phyloP scores from a whole-genome alignment of 116 monocot genomes.

The Thalassia testudinum region DNA sequence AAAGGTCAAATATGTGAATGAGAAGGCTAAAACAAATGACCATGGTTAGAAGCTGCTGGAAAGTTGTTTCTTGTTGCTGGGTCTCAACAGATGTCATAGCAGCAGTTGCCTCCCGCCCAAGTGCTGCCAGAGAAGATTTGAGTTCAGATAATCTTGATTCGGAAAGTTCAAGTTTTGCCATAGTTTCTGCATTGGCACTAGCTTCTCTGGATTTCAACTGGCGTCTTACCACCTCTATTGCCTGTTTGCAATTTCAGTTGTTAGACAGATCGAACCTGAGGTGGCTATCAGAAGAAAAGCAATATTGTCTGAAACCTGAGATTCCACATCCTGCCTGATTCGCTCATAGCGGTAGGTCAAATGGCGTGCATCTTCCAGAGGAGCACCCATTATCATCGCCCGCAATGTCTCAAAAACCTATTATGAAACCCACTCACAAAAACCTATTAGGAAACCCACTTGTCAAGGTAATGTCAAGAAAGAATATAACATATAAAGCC shows the following conservation, averaged over 20 bases:
- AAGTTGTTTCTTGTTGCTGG: constrained; percentile 71
- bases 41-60: constrained; percentile 64
- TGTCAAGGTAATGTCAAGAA: no score
- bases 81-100: constrained; percentile 81
- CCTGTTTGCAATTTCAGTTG: constrained; percentile 24
- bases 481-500: no score
- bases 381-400: constrained; percentile 68
- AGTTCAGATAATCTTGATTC: constrained; percentile 77
- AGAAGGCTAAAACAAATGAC: background rate
- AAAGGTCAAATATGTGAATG: no score
- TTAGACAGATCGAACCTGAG: background rate
- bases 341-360: constrained; percentile 69
- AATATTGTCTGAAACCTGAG: constrained; percentile 34
- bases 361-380: constrained; percentile 93
- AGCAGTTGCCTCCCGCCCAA: constrained; percentile 78
- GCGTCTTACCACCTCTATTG: constrained; percentile 60
- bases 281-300: background rate
- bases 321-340: constrained; percentile 71
- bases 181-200: constrained; percentile 29
- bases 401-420: constrained; percentile 80
- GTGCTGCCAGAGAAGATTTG: constrained; percentile 36
- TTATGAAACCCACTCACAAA: no score
- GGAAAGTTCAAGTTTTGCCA: constrained; percentile 54
- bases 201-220: constrained; percentile 60
- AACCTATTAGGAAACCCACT: no score